Base-by-base conservation (phyloP, 176 grass and related monocot species). In the Cymbopogon citratus region DNA sequence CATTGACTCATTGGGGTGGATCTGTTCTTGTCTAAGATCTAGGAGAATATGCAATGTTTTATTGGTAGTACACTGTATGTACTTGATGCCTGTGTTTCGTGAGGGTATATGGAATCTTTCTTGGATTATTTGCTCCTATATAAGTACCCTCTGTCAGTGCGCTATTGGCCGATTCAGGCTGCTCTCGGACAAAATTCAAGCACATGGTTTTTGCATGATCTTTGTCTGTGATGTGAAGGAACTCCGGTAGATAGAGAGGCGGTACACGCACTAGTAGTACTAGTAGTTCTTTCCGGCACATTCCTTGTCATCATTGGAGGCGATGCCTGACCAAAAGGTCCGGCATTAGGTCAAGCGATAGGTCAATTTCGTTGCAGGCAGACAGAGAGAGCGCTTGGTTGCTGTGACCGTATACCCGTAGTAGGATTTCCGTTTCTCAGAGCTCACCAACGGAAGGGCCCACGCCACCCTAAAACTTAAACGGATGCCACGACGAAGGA, bases 11-110 rank as follows among this genome's bases (percentile, higher is more conserved):
- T n/a, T n/a, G 9, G 9, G 18, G 13, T 31, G 74, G 57, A 63
- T 80, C 45, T 41, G 64, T 35, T 63, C 52, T 18, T 76, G 82
- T 76, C 82, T 63, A 10, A 69, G 71, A 81, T 85, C 25, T 24
- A 35, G 71, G 63, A 80, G 82, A 80, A 46, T 68, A 56, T 61
- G 48, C 64, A 59, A 52, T 73, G 56, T 74, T 68, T 68, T 68
- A 41, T 9, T 6, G 13, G 6, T 6, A 9, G 69, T 63, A 63
- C 24, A 63, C 24, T n/a, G 23, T 27, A 9, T 36, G 74, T 45
- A 43, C 25, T 15, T 5, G 7, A 19, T 29, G 63, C 34, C 11
- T 31, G 69, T 40, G 1, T 33, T 44, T 12, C 0, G 49, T 7
- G 70, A 51, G 61, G 51, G 45, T 8, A 45, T 8, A 45, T 9